Evolutionary conservation across 2,329 filamentous ascomycete species (phyloP), one percentile per base, ranked within the genome.

Genomic region (Calycina marina): DNA sequence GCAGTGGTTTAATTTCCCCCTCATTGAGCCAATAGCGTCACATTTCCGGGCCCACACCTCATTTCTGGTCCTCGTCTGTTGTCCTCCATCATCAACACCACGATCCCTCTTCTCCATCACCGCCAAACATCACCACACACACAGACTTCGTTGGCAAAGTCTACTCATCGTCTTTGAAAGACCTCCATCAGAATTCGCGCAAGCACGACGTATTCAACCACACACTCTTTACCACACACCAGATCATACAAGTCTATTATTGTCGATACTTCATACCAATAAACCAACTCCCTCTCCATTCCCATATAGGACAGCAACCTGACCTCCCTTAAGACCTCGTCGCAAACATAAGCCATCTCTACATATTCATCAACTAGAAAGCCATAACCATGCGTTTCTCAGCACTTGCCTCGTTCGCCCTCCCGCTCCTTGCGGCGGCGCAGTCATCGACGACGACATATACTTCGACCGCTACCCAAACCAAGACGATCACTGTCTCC

Each of bases 141-240:
- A n/a, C 51, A 53, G 57, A 51, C 65, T 67, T 68, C 65, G 65
- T 67, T 68, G 65, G 65, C 65, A 68, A 61, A 68, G 65, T 65
- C 62, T 57, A 40, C 37, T 31, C 41, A 37, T 29, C 34, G 43
- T 43, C 40, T 48, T 53, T 45, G 41, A 44, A 28, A 43, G 46
- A 47, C 50, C 43, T 43, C 45, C 44, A 14, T 25, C 26, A 30
- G 34, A 40, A 40, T 38, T 30, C 13, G 14, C 37, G 38, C 36
- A 31, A 42, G 36, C 17, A 22, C 35, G 39, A 36, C 26, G 32
- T 40, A 42, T 35, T 38, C 41, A 39, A 14, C n/a, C n/a, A n/a
- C n/a, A n/a, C n/a, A n/a, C n/a, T n/a, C n/a, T n/a, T n/a, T n/a
- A n/a, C n/a, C n/a, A n/a, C n/a, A n/a, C n/a, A n/a, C n/a, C n/a